Base-by-base conservation (phyloP, 352 stramenopile species). In the Globisporangium alternatum region DNA sequence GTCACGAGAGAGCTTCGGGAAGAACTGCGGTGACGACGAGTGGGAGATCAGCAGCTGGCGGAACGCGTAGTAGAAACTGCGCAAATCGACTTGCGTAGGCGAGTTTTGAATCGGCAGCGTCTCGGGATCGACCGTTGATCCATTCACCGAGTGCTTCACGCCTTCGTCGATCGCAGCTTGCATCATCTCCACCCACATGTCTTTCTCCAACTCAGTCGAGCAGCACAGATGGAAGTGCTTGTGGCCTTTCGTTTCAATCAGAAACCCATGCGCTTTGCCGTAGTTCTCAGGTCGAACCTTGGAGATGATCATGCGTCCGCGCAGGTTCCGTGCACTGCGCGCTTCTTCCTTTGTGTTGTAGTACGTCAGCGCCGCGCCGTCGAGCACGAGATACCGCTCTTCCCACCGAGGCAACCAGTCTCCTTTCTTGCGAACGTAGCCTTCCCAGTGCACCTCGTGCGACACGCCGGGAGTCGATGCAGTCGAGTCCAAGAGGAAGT, bases 101-200 rank as follows among this genome's bases (percentile, higher is more conserved):
- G 81, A 84, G 22, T 75, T 64, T 55, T 84, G 80, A 62, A 80
- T 65, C 49, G 71, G 64, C 21, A 77, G 52, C n/a, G 64, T 41
- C 37, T 77, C 77, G 2, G 56, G 72, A 19, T 75, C 72, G 4
- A 60, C 43, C 1, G 67, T 66, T 1, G 71, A 41, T 10, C 75
- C 66, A 43, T 76, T 74, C 22, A 72, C 13, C 47, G 68, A 65
- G 69, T 77, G 67, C 61, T 74, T 76, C 48, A 77, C 74, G 13
- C 75, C 74, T 66, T 94, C 86, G 49, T 95, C 88, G 67, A 96
- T 91, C 12, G 88, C 88, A 9, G 88, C 86, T 63, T 93, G 84
- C 88, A 96, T 96, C 88, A 96, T 96, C 68, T 96, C 88, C 56
- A 96, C 80, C 88, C 88, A 96, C 88, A 95, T 96, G 58, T 96